Base-by-base conservation (phyloP, 805 yeast species). In the Metschnikowia lochheadii region DNA sequence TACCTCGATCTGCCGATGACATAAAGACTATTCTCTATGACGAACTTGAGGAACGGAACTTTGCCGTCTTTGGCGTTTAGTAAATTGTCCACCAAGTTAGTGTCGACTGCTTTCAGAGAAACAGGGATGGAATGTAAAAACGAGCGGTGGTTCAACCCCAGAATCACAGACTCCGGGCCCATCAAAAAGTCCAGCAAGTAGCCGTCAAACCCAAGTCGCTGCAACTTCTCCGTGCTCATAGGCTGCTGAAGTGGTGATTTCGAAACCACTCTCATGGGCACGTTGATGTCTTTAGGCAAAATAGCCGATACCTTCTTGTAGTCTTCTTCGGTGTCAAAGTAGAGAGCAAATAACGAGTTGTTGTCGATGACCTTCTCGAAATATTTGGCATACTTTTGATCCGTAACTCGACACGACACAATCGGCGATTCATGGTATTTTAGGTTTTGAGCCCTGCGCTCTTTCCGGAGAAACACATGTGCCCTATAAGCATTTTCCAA, bases 351-450 rank as follows among this genome's bases (percentile, higher is more conserved):
- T 40, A 81, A 66, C 15, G 86, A 78, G 47, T 75, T 74, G 40
- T 67, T 65, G 46, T 80, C 82, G 6, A 87, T 75, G 6, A 81
- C 72, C 44, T 78, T 74, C 45, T 83, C 87, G 47, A 89, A 63
- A 50, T 78, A 80, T 8, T 76, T 71, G 0, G 87, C 84, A 57
- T 76, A 78, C 8, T 63, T 56, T 8, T 67, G 63, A 50, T 83
- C 78, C 1, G 71, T 73, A 0, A 84, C 79, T 4, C 79, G 73
- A 20, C 92, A 74, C 0, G 86, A 75, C 26, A 89, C 70, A 7
- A 84, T 66, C 0, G 97, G 91, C 1, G 96, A 95, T 60, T 87
- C 95, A 50, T 73, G 80, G 48, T 87, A 80, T 43, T 66, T 61
- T 45, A 83, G 71, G 5, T 63, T 62, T 1, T 66, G 62, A 18